phyloP scores from a whole-genome alignment of 2,329 filamentous ascomycete genomes.

The Drechslera avenae region DNA sequence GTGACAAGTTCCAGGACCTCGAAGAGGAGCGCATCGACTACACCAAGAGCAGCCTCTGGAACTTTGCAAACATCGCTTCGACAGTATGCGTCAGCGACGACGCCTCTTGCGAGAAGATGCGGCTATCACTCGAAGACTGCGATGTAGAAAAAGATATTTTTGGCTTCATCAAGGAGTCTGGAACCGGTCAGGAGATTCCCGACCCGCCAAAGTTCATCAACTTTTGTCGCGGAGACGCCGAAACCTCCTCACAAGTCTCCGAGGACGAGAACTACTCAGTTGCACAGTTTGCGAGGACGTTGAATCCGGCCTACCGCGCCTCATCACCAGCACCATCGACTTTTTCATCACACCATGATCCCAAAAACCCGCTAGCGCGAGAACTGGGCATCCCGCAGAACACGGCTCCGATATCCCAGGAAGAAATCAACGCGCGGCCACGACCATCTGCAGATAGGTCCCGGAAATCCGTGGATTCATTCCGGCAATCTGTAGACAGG shows the following conservation, averaged over 20 bases:
- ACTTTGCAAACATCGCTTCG: constrained; percentile 94
- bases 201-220: constrained; percentile 98
- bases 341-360: constrained; percentile 90
- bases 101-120: constrained; percentile 88
- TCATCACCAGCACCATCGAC: constrained; percentile 94
- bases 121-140: constrained; percentile 89
- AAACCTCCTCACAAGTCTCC: constrained; percentile 79
- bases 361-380: constrained; percentile 72
- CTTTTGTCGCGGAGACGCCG: constrained; percentile 88
- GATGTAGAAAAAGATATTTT: constrained; percentile 96
- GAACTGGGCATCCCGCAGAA: constrained; percentile 64
- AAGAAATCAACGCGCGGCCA: constrained; percentile 29
- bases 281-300: constrained; percentile 91
- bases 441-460: constrained; percentile 17
- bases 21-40: constrained; percentile 97
- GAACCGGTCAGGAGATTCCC: constrained; percentile 96
- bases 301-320: constrained; percentile 94
- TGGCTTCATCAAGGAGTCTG: constrained; percentile 82
- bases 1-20: constrained; percentile 97
- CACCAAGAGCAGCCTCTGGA: constrained; percentile 97
- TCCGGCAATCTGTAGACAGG: constrained; percentile 5
- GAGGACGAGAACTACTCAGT: constrained; percentile 92
- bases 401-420: constrained; percentile 36
- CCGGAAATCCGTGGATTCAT: not conserved
- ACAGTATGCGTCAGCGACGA: constrained; percentile 98